A percentile compares a stretch with the other conserved stretches of the same genome.
Evolutionary conservation across 1,284 basidiomycete species (phyloP).

Genomic region (Cutaneotrichosporon cutaneum): DNA sequence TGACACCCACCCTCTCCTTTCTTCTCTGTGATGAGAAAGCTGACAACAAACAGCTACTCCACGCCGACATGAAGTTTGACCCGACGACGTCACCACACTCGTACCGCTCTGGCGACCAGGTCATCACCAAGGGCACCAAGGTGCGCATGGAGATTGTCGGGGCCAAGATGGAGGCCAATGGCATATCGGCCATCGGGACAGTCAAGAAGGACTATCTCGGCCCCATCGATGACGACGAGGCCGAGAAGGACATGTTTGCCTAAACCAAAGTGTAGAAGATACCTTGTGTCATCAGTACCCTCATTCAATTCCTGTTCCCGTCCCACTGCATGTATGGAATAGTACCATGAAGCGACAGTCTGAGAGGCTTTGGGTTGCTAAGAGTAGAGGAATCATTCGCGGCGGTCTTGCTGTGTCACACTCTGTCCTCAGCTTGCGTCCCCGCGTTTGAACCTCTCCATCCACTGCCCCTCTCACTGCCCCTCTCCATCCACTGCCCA

Average conservation of each 20-base stretch:
- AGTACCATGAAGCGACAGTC: too few relatives aligned
- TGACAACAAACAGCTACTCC: slow-evolving; percentile 67
- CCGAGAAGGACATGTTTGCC: slow-evolving; percentile 1
- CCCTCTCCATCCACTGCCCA: too few relatives aligned
- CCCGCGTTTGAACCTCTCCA: too few relatives aligned
- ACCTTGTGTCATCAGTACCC: slow-evolving; percentile 16
- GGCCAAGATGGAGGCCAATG: slow-evolving; percentile 93
- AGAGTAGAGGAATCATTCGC: too few relatives aligned
- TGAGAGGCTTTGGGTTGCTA: too few relatives aligned
- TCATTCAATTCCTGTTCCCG: slow-evolving; percentile 2
- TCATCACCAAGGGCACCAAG: slow-evolving; percentile 88
- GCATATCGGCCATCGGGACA: slow-evolving; percentile 92
- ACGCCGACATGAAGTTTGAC: slow-evolving; percentile 88
- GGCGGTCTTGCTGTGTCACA: too few relatives aligned
- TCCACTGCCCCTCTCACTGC: too few relatives aligned
- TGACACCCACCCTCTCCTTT: slow-evolving; percentile 29
- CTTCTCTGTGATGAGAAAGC: slow-evolving; percentile 5
- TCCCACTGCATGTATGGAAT: not conserved
- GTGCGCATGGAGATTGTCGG: slow-evolving; percentile 95
- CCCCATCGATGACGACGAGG: slow-evolving; percentile 60
- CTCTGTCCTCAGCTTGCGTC: too few relatives aligned
- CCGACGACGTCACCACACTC: slow-evolving; percentile 89
- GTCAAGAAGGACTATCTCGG: slow-evolving; percentile 94
- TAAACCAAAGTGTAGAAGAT: slow-evolving; percentile 12
- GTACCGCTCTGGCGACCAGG: slow-evolving; percentile 84